A percentile compares a stretch with the other conserved stretches of the same genome.
These are phyloP conservation scores for Aurifilum marmelostoma DNA, from an alignment of 2,329 filamentous ascomycete genomes.

Conservation along the genomic window DNA sequence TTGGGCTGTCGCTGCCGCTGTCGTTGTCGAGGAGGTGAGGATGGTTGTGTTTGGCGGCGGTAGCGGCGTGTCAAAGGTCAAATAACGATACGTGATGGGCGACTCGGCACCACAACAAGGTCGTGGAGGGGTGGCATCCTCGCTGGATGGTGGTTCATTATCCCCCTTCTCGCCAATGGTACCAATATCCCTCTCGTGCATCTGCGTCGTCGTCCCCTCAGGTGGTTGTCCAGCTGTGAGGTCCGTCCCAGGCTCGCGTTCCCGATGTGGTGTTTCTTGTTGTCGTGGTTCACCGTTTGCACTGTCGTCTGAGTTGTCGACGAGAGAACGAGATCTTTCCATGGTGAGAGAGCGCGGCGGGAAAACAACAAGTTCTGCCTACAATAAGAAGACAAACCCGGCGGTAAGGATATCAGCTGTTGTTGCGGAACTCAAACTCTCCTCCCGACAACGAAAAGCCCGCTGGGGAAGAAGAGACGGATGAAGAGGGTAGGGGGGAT, in stretches of 20 bases:
- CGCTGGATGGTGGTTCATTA: background rate
- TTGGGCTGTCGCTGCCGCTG: constrained; percentile 31
- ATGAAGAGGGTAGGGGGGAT: no score
- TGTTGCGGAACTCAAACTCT: background rate
- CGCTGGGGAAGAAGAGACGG: no score
- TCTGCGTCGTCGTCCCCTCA: background rate
- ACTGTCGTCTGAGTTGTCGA: background rate
- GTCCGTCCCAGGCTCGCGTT: background rate
- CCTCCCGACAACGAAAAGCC: background rate
- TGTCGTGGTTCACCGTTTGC: background rate
- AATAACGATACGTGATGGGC: constrained; percentile 58
- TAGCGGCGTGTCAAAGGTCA: constrained; percentile 64
- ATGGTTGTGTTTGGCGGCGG: constrained; percentile 46
- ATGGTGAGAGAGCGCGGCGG: background rate
- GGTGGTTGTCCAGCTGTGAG: background rate
- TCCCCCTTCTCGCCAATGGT: background rate
- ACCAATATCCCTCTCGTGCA: background rate
- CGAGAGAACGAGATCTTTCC: background rate
- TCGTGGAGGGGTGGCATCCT: background rate
- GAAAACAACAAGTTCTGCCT: background rate
- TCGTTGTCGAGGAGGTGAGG: constrained; percentile 18
- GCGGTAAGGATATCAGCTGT: background rate
- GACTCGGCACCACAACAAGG: constrained; percentile 25
- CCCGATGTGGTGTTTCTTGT: background rate
- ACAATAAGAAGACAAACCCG: background rate